Evolutionary conservation across 768 basidiomycete species (phyloP), one percentile per base, ranked within the genome.

Genomic region (Russula sp.): DNA sequence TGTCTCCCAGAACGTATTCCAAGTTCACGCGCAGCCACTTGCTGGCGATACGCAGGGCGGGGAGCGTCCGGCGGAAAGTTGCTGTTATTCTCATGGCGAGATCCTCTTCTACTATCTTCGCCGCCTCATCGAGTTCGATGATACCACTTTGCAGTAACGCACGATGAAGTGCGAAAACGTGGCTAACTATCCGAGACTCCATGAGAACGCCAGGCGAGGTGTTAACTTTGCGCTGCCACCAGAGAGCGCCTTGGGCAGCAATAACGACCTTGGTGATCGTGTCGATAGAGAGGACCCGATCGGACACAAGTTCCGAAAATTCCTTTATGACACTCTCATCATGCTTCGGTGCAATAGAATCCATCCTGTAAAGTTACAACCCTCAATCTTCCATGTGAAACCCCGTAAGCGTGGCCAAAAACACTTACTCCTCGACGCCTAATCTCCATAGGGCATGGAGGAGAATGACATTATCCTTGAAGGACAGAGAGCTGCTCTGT

Each of bases 11-110:
- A 39, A 66, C 36, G 60, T 61, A 65, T 57, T 58, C 56, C 62
- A 82, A 73, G 70, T 98, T 92, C 5, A 83, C 83, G 35, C 81
- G 77, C 13, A 98, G 71, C 97, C 97, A 99, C 71, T 93, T 95
- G 69, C 86, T 86, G 5, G 87, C 84, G 58, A 98, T 86, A 20
- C 96, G 84, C 38, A 98, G 75, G 7, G 91, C 87, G 5, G 94
- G 94, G 7, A 98, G 76, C 6, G 88, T 87, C 34, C 97, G 81
- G 51, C 96, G 80, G 63, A 98, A 88, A 13, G 82, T 80, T 1
- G 94, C 94, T 1, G 89, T 88, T 69, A 99, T 97, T 25, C 81
- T 80, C 71, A 88, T 86, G 5, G 89, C 90, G 13, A 93, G 77
- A 69, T 86, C 84, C 41, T 78, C 73, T 63, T 83, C 80, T 32